A percentile compares a stretch with the other conserved stretches of the same genome.
Evolutionary conservation across 257 asterid genomes (phyloP).

Genomic region (Fraxinus anomala): DNA sequence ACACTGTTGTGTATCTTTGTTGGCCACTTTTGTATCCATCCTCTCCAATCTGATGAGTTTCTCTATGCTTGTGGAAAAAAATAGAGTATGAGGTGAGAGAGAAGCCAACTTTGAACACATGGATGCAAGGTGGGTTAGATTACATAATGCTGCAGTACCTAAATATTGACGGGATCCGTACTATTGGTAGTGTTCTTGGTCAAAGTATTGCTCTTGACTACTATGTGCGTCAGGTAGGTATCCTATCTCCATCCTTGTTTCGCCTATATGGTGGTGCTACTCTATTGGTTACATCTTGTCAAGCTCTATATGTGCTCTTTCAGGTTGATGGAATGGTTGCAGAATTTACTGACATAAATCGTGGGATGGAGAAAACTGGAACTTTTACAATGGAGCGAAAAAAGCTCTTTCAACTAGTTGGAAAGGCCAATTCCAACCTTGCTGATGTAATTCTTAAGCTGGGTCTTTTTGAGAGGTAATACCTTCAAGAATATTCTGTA

Average conservation of each 20-base stretch:
- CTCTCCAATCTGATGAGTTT: constrained; percentile 23
- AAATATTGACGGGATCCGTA: constrained; percentile 82
- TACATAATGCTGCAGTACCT: constrained; percentile 83
- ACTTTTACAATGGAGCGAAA: constrained; percentile 90
- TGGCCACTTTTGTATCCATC: background rate
- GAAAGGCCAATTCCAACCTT: constrained; percentile 96
- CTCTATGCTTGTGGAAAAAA: constrained; percentile 23
- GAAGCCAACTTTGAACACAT: constrained; percentile 67
- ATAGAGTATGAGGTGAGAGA: constrained; percentile 91
- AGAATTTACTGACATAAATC: constrained; percentile 89
- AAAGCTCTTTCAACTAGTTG: constrained; percentile 93
- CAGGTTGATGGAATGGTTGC: constrained; percentile 98
- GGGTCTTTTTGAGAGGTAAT: constrained; percentile 96
- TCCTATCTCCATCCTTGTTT: constrained; percentile 14
- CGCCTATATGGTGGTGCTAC: constrained; percentile 13
- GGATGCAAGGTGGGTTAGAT: constrained; percentile 99
- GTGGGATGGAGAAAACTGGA: constrained; percentile 97
- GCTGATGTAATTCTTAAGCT: constrained; percentile 95
- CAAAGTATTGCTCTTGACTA: constrained; percentile 99
- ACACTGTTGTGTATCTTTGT: background rate
- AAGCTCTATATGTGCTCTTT: constrained; percentile 22
- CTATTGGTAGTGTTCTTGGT: constrained; percentile 97
- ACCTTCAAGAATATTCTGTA: background rate
- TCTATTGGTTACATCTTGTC: background rate
- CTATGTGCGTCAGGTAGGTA: constrained; percentile 90